A percentile compares a stretch with the other conserved stretches of the same genome.
These are phyloP conservation scores for Xerocomellus amylosporus DNA, from an alignment of 768 basidiomycete genomes.

Conservation along the genomic window DNA sequence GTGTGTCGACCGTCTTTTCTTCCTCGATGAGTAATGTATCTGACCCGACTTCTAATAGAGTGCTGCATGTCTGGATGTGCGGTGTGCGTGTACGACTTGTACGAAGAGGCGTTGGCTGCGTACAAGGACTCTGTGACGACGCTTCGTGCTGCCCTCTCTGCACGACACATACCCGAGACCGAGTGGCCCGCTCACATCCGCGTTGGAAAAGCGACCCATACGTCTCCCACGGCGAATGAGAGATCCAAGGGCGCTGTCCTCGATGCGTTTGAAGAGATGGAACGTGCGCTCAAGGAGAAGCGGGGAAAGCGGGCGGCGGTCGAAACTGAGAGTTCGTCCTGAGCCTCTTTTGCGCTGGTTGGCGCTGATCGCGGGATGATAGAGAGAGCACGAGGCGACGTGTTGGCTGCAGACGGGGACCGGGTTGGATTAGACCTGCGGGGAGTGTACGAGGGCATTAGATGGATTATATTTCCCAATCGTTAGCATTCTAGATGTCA, in stretches of 20 bases:
- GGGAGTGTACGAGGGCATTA: slow-evolving; percentile 43
- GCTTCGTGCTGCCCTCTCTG: slow-evolving; percentile 49
- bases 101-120: slow-evolving; percentile 65
- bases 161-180: slow-evolving; percentile 46
- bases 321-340: slow-evolving; percentile 38
- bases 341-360: slow-evolving; percentile 21
- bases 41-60: slow-evolving; percentile 50
- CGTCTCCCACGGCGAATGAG: neutral
- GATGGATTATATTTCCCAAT: slow-evolving; percentile 51
- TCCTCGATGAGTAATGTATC: no score
- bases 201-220: neutral
- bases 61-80: slow-evolving; percentile 97
- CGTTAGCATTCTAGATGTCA: slow-evolving; percentile 23
- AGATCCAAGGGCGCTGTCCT: slow-evolving; percentile 39
- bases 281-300: slow-evolving; percentile 52
- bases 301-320: slow-evolving; percentile 29
- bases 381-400: slow-evolving; percentile 21
- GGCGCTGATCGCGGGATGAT: slow-evolving; percentile 10
- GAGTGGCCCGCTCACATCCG: slow-evolving; percentile 67
- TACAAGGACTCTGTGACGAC: slow-evolving; percentile 56
- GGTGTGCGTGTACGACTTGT: slow-evolving; percentile 86
- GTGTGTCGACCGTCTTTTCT: neutral
- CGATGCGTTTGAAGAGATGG: slow-evolving; percentile 73
- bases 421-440: slow-evolving; percentile 14
- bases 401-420: slow-evolving; percentile 17